Evolutionary conservation across 441 rosid species (phyloP).

Genomic region (Erodium trifolium): DNA sequence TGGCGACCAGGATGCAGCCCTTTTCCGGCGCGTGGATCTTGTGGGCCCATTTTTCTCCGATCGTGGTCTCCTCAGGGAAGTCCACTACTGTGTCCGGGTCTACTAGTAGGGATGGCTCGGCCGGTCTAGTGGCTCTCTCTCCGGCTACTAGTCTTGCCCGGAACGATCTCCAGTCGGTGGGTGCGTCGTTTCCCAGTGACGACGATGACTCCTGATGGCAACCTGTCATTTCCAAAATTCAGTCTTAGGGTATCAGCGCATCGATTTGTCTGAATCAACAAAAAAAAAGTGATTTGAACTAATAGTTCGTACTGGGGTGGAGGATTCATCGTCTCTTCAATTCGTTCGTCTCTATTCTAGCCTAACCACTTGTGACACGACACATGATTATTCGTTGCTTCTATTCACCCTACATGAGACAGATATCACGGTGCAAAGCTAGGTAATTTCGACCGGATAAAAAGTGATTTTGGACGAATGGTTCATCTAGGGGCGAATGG

Average conservation of each 20-base stretch:
- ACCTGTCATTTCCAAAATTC: slow-evolving; percentile 28
- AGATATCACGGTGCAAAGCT: too few species aligned
- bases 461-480: too few species aligned
- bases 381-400: too few species aligned
- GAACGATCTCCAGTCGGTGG: slow-evolving; percentile 64
- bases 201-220: slow-evolving; percentile 41
- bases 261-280: too few species aligned
- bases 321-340: too few species aligned
- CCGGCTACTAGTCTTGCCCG: slow-evolving; percentile 66
- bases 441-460: too few species aligned
- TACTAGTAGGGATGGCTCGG: slow-evolving; percentile 26
- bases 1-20: slow-evolving; percentile 77
- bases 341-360: too few species aligned
- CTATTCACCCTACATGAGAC: too few species aligned
- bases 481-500: too few species aligned
- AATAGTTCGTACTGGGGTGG: too few species aligned
- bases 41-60: slow-evolving; percentile 75
- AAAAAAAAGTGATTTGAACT: too few species aligned
- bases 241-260: neutral
- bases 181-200: slow-evolving; percentile 16
- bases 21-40: slow-evolving; percentile 66
- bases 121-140: slow-evolving; percentile 32
- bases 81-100: slow-evolving; percentile 33
- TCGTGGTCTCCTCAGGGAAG: slow-evolving; percentile 20
- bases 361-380: too few species aligned